Evolutionary conservation across 805 yeast genomes (phyloP).

Genomic region (Yarrowia deformans): DNA sequence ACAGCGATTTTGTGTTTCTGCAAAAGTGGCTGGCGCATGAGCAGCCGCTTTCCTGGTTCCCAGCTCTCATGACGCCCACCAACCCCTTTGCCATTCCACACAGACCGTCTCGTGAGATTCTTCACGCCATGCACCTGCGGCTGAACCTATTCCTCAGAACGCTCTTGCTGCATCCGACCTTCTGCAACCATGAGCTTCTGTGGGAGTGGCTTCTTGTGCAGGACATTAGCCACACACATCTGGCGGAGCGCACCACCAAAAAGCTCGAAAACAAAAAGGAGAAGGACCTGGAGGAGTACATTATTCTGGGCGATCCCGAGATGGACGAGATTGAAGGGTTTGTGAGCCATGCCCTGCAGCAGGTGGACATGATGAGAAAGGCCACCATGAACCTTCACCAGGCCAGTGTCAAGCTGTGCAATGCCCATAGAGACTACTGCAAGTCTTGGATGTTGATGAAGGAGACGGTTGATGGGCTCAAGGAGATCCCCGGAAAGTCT

Average conservation of each 20-base stretch:
- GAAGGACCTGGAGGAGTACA: slow-evolving; percentile 42
- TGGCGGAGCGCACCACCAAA: slow-evolving; percentile 45
- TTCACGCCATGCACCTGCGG: slow-evolving; percentile 54
- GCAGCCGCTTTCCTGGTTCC: slow-evolving; percentile 52
- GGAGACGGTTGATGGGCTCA: slow-evolving; percentile 13
- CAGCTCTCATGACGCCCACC: slow-evolving; percentile 46
- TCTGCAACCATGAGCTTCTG: slow-evolving; percentile 52
- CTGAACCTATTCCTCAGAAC: slow-evolving; percentile 59
- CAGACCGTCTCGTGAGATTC: slow-evolving; percentile 46
- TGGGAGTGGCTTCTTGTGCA: slow-evolving; percentile 54
- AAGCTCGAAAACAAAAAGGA: slow-evolving; percentile 46
- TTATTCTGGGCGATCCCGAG: slow-evolving; percentile 41
- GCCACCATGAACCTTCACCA: slow-evolving; percentile 38
- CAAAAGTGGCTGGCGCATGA: slow-evolving; percentile 50
- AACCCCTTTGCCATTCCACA: slow-evolving; percentile 49
- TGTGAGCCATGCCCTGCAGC: slow-evolving; percentile 44
- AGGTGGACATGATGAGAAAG: slow-evolving; percentile 41
- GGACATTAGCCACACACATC: slow-evolving; percentile 43
- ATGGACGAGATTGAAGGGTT: slow-evolving; percentile 45
- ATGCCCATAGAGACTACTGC: slow-evolving; percentile 33
- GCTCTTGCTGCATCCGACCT: slow-evolving; percentile 53
- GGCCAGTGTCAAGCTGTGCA: slow-evolving; percentile 29
- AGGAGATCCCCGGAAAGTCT: slow-evolving; percentile 2
- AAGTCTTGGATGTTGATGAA: slow-evolving; percentile 29
- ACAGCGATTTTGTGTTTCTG: slow-evolving; percentile 49